A percentile compares a stretch with the other conserved stretches of the same genome.
Evolutionary conservation across 352 stramenopile species (phyloP).

Genomic region (Phytophthora syringae): DNA sequence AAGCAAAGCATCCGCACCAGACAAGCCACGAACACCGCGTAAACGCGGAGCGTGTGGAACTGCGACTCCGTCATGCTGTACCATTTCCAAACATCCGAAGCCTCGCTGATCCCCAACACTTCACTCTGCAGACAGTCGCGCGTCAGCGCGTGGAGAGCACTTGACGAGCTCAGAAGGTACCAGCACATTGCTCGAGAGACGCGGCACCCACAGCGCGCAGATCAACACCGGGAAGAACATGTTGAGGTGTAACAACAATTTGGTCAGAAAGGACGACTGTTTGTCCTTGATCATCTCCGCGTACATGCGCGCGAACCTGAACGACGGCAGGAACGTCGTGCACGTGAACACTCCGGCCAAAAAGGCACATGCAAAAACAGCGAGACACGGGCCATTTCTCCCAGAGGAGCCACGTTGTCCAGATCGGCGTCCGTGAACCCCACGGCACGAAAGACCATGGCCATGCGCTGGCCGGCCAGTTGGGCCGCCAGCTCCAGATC

Average conservation of each 20-base stretch:
- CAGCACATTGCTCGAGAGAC: constrained; percentile 52
- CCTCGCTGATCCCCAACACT: constrained; percentile 24
- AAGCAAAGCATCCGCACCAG: constrained; percentile 64
- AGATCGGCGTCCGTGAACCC: constrained; percentile 72
- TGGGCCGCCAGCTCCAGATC: constrained; percentile 61
- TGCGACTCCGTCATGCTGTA: constrained; percentile 61
- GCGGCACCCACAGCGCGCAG: constrained; percentile 61
- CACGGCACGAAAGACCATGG: constrained; percentile 60
- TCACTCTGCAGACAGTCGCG: constrained; percentile 63
- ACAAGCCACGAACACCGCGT: constrained; percentile 55
- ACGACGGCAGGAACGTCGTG: constrained; percentile 73
- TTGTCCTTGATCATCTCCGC: constrained; percentile 65
- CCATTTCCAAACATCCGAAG: constrained; percentile 35
- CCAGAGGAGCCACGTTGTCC: constrained; percentile 46
- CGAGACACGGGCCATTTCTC: constrained; percentile 26
- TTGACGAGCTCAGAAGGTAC: constrained; percentile 54
- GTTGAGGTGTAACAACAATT: constrained; percentile 74
- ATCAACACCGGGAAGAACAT: constrained; percentile 69
- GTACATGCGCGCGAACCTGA: constrained; percentile 86
- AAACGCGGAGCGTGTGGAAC: constrained; percentile 60
- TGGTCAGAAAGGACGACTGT: constrained; percentile 34
- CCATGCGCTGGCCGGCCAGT: constrained; percentile 42
- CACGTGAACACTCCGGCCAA: constrained; percentile 62
- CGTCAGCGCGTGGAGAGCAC: constrained; percentile 49
- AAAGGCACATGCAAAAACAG: constrained; percentile 49